Percentiles rank a stretch among this genome's conserved stretches.
phyloP scores from a whole-genome alignment of 2,329 filamentous ascomycete species.

The Lomentospora prolificans region DNA sequence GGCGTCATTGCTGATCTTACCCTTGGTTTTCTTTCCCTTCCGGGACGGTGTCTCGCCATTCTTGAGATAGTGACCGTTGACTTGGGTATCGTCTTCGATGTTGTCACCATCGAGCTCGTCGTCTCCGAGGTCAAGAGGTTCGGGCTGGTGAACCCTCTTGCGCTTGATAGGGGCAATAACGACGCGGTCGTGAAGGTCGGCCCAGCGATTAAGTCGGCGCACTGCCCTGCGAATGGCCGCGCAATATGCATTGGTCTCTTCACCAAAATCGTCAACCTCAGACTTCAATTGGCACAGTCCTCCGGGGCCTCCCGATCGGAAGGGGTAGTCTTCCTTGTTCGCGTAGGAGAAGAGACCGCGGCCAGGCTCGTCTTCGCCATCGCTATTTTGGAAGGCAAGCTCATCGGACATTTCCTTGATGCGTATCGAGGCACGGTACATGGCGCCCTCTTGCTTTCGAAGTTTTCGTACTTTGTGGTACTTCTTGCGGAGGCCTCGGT shows the following conservation, averaged over 20 bases:
- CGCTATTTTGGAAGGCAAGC: conserved; percentile 54
- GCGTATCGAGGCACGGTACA: conserved; percentile 57
- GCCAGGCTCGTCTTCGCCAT: conserved; percentile 29
- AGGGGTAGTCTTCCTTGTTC: conserved; percentile 25
- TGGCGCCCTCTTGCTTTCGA: conserved; percentile 54
- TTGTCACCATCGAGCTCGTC: conserved; percentile 18
- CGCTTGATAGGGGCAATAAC: conserved; percentile 38
- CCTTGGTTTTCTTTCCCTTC: conserved; percentile 18
- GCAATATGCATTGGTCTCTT: conserved; percentile 58
- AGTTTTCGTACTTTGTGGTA: conserved; percentile 54
- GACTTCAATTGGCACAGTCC: conserved; percentile 51
- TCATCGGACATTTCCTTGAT: conserved; percentile 45
- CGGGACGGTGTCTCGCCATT: conserved; percentile 8
- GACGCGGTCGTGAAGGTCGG: conserved; percentile 36
- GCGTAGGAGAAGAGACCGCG: conserved; percentile 19
- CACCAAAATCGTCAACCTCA: conserved; percentile 66
- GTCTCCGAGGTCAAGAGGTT: conserved; percentile 14
- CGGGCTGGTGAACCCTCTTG: conserved; percentile 14
- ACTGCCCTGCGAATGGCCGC: conserved; percentile 54
- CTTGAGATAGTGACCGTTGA: conserved; percentile 16
- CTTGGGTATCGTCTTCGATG: conserved; percentile 20
- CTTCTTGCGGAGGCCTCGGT: conserved; percentile 58
- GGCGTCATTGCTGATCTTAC: conserved; percentile 13
- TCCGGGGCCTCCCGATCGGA: conserved; percentile 49
- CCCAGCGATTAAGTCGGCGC: conserved; percentile 63